Conservation (phyloP, 2,329 filamentous ascomycete species). For the Phaeosphaeriaceae sp. region DNA sequence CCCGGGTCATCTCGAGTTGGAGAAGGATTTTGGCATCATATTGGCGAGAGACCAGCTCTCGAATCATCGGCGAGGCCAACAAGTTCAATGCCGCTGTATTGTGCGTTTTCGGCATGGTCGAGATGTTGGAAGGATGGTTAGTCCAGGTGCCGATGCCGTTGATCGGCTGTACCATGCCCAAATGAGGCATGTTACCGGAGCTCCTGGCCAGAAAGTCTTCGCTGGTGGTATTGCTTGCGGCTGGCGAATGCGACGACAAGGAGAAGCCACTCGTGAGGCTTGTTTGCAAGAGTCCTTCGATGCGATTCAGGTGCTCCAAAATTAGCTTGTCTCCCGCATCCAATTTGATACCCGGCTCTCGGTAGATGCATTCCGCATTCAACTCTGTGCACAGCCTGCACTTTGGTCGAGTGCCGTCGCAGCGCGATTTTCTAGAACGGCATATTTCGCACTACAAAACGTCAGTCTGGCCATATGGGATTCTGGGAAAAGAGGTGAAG, state of each 20-base stretch:
- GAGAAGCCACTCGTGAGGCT: slow-evolving; percentile 65
- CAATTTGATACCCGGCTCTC: slow-evolving; percentile 85
- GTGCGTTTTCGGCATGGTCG: slow-evolving; percentile 84
- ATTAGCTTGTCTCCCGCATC: slow-evolving; percentile 88
- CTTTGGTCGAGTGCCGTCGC: slow-evolving; percentile 80
- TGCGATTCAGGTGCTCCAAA: slow-evolving; percentile 76
- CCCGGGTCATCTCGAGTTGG: slow-evolving; percentile 80
- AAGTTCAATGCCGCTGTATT: slow-evolving; percentile 81
- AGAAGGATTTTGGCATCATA: slow-evolving; percentile 84
- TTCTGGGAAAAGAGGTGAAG: slow-evolving; percentile 2
- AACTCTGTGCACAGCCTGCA: slow-evolving; percentile 85
- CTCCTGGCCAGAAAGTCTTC: slow-evolving; percentile 51
- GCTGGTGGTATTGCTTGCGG: slow-evolving; percentile 53
- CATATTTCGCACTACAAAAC: slow-evolving; percentile 76
- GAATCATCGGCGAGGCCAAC: slow-evolving; percentile 80
- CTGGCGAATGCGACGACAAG: slow-evolving; percentile 63
- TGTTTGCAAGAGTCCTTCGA: slow-evolving; percentile 80
- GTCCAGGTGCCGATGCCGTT: slow-evolving; percentile 76
- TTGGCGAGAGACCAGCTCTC: slow-evolving; percentile 76
- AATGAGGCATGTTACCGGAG: slow-evolving; percentile 44
- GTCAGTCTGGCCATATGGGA: slow-evolving; percentile 27
- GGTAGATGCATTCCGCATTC: slow-evolving; percentile 82
- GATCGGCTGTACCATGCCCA: slow-evolving; percentile 49
- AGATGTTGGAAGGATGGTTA: slow-evolving; percentile 70
- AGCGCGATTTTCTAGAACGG: slow-evolving; percentile 79